phyloP scores from a whole-genome alignment of 2,329 filamentous ascomycete species.

The Fusarium buharicum region DNA sequence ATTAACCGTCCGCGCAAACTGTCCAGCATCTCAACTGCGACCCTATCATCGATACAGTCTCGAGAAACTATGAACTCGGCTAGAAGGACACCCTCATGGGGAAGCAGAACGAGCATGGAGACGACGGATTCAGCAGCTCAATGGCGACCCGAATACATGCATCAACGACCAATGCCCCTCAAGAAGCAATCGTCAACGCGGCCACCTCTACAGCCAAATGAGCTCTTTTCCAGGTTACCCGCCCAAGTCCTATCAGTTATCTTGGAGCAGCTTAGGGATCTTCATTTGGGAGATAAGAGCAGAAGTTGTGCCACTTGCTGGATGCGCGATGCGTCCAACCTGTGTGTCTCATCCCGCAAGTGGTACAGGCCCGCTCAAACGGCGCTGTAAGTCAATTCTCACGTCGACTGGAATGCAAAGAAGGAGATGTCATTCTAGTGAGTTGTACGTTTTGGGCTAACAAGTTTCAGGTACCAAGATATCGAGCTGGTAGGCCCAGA shows the following conservation, averaged over 20 bases:
- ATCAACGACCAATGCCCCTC: conserved; percentile 38
- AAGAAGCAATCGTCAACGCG: conserved; percentile 30
- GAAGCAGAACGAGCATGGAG: conserved; percentile 55
- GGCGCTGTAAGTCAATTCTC: conserved; percentile 57
- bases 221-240: conserved; percentile 65
- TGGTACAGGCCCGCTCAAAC: conserved; percentile 62
- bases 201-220: conserved; percentile 56
- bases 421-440: not conserved
- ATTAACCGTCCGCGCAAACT: conserved; percentile 54
- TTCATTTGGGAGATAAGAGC: conserved; percentile 60
- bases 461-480: conserved; percentile 61
- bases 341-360: conserved; percentile 62
- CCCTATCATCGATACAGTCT: conserved; percentile 46
- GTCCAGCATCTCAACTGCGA: conserved; percentile 45
- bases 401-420: conserved; percentile 5
- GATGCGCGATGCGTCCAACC: conserved; percentile 68
- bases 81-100: conserved; percentile 47
- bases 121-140: conserved; percentile 50
- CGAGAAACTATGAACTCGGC: conserved; percentile 45
- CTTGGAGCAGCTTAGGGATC: conserved; percentile 62
- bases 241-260: conserved; percentile 69
- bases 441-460: conserved; percentile 27
- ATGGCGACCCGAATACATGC: conserved; percentile 38
- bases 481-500: conserved; percentile 70
- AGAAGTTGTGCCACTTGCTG: conserved; percentile 71